phyloP scores from a whole-genome alignment of 306 rosid genomes.

The Abrus pulchellus region DNA sequence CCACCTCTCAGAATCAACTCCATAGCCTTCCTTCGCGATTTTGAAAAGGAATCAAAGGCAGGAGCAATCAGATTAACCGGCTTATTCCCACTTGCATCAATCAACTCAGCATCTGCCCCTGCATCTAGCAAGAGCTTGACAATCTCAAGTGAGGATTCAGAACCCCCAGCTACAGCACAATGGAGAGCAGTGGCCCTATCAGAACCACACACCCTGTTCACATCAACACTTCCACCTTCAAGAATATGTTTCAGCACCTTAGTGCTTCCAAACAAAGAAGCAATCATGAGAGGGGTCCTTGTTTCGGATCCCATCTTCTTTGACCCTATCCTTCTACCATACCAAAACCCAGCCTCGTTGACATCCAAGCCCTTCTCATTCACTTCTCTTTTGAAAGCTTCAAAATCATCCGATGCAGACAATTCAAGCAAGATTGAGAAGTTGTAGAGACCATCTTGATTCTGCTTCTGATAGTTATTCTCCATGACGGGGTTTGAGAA shows the following conservation, averaged over 20 bases:
- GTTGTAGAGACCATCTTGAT: slow-evolving; percentile 44
- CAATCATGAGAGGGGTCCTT: slow-evolving; percentile 95
- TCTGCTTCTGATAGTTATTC: slow-evolving; percentile 64
- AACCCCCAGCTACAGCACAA: slow-evolving; percentile 86
- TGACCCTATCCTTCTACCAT: slow-evolving; percentile 89
- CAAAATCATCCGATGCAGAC: slow-evolving; percentile 82
- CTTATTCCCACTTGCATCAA: slow-evolving; percentile 67
- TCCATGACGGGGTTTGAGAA: slow-evolving; percentile 70
- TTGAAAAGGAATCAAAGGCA: slow-evolving; percentile 55
- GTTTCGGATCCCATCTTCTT: slow-evolving; percentile 91
- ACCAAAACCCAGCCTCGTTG: slow-evolving; percentile 82
- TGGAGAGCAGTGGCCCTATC: slow-evolving; percentile 94
- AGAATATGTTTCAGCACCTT: slow-evolving; percentile 74
- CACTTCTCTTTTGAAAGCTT: slow-evolving; percentile 70
- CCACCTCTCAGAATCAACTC: slow-evolving; percentile 79
- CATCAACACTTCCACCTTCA: slow-evolving; percentile 71
- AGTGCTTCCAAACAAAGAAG: slow-evolving; percentile 84
- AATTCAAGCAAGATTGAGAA: slow-evolving; percentile 78
- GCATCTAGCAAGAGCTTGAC: slow-evolving; percentile 90
- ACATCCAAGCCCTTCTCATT: slow-evolving; percentile 74
- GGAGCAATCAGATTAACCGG: slow-evolving; percentile 77
- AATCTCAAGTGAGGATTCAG: slow-evolving; percentile 66
- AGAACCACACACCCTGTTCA: slow-evolving; percentile 77
- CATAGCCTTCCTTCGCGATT: slow-evolving; percentile 70
- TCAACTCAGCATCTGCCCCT: slow-evolving; percentile 66